Evolutionary conservation across 371 early-diverging fungal species (phyloP).

Genomic region (Syncephalastrum contaminatum): DNA sequence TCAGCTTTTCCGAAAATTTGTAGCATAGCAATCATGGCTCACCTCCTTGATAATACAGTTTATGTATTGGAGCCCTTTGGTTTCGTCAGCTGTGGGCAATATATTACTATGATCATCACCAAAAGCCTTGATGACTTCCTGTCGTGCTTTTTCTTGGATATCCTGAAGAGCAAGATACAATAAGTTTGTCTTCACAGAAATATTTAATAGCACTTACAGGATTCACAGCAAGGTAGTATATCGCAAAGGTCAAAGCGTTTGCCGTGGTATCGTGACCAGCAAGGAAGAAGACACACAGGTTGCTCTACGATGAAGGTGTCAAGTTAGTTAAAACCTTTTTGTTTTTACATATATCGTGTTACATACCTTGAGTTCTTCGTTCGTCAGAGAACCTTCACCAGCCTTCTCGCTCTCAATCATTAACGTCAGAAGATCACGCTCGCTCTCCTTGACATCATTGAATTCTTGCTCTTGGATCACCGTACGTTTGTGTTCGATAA

Average conservation of each 20-base stretch:
- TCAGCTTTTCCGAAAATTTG: not conserved
- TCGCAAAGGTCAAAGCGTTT: slow-evolving; percentile 14
- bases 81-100: slow-evolving; percentile 15
- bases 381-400: slow-evolving; percentile 21
- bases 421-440: slow-evolving; percentile 44
- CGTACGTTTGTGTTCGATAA: slow-evolving; percentile 36
- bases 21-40: not conserved
- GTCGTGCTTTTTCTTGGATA: slow-evolving; percentile 26
- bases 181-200: not conserved
- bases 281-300: slow-evolving; percentile 27
- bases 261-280: slow-evolving; percentile 25
- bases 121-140: slow-evolving; percentile 19
- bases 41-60: slow-evolving; percentile 23
- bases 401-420: slow-evolving; percentile 32
- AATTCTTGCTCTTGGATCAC: slow-evolving; percentile 16
- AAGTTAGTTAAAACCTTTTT: too few relatives aligned
- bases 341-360: not conserved
- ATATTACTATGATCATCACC: slow-evolving; percentile 18
- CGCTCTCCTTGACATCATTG: slow-evolving; percentile 17
- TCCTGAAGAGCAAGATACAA: slow-evolving; percentile 6
- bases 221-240: slow-evolving; percentile 21
- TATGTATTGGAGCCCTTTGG: slow-evolving; percentile 15
- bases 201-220: slow-evolving; percentile 17
- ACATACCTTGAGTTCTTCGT: slow-evolving; percentile 32
- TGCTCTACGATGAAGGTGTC: slow-evolving; percentile 10